phyloP scores from a whole-genome alignment of 495 filamentous ascomycete species.

The Terfezia boudieri region DNA sequence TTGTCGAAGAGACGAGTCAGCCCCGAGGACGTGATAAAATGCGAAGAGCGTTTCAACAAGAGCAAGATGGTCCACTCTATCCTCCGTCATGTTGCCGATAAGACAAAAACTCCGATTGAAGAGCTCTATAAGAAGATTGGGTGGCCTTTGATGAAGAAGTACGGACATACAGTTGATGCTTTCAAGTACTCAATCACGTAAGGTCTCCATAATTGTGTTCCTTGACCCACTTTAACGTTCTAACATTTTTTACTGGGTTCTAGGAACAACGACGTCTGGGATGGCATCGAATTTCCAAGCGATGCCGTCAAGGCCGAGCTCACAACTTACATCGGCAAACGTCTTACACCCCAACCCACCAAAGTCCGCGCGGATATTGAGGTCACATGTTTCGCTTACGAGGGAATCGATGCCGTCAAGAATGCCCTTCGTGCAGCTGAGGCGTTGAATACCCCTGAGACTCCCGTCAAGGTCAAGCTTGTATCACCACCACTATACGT shows the following conservation, averaged over 20 bases:
- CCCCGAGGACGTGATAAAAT: conserved; percentile 91
- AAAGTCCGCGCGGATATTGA: conserved; percentile 97
- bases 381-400: conserved; percentile 95
- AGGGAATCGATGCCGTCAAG: conserved; percentile 97
- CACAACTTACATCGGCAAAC: conserved; percentile 80
- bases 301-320: conserved; percentile 71
- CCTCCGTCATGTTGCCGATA: conserved; percentile 94
- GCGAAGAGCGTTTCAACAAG: conserved; percentile 98
- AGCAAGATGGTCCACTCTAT: conserved; percentile 97
- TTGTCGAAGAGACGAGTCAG: conserved; percentile 93
- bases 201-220: conserved; percentile 10
- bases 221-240: not conserved
- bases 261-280: conserved; percentile 90
- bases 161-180: conserved; percentile 86
- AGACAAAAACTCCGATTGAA: conserved; percentile 82
- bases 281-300: conserved; percentile 68
- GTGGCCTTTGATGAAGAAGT: conserved; percentile 95
- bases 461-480: conserved; percentile 88
- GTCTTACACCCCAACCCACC: conserved; percentile 85
- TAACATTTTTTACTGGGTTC: not conserved
- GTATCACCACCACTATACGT: conserved; percentile 92
- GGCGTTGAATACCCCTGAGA: conserved; percentile 66
- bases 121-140: conserved; percentile 77
- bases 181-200: conserved; percentile 99
- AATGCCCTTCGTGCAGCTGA: conserved; percentile 66